phyloP scores from a whole-genome alignment of 2,329 filamentous ascomycete genomes.

The Ophiocordyceps camponoti-rufipedis region DNA sequence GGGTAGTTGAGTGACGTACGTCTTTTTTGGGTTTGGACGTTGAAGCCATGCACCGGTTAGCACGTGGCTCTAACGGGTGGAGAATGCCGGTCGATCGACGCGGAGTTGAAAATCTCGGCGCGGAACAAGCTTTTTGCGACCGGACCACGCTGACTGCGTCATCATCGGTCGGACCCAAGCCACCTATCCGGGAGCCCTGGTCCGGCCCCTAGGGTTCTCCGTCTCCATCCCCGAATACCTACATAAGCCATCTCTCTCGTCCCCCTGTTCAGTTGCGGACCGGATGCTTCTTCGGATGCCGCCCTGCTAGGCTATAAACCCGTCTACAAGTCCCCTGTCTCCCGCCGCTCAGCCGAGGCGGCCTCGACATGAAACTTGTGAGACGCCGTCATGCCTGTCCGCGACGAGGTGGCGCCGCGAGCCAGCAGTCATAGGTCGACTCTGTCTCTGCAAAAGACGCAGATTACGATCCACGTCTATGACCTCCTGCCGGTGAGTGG shows the following conservation, averaged over 20 bases:
- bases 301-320: no score
- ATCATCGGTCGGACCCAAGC: background rate
- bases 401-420: conserved; percentile 8
- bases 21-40: no score
- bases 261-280: no score
- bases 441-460: conserved; percentile 51
- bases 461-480: conserved; percentile 62
- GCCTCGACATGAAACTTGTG: background rate
- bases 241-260: background rate
- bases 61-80: no score
- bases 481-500: conserved; percentile 49
- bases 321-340: no score
- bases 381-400: conserved; percentile 9
- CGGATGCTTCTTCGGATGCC: no score
- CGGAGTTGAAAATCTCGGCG: no score
- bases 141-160: background rate
- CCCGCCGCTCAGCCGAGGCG: background rate
- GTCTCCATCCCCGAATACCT: background rate
- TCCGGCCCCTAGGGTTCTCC: background rate
- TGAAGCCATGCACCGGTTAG: no score
- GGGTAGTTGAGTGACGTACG: no score
- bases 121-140: background rate
- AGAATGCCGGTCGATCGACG: no score
- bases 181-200: background rate
- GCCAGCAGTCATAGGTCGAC: conserved; percentile 39